phyloP scores from a whole-genome alignment of 805 yeast species.

The Candida nitratophila region DNA sequence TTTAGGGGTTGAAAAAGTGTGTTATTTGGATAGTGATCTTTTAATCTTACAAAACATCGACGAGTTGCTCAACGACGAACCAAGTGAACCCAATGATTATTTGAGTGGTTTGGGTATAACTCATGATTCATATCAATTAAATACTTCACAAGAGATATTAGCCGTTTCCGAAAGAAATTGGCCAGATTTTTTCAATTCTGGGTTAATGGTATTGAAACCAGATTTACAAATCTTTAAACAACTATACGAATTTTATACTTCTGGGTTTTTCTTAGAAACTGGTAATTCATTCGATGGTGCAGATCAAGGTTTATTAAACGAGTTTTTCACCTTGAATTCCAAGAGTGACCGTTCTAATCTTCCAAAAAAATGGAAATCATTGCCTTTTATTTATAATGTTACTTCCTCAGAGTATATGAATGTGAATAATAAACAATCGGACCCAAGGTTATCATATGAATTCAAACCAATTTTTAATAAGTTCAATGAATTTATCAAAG shows the following conservation, averaged over 20 bases:
- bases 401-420: conserved; percentile 30
- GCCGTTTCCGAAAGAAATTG: conserved; percentile 85
- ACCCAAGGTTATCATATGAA: conserved; percentile 25
- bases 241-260: conserved; percentile 27
- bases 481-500: conserved; percentile 31
- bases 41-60: conserved; percentile 36
- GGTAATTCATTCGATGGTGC: conserved; percentile 70
- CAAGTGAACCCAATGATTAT: not conserved
- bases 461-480: conserved; percentile 26
- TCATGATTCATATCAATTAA: not conserved
- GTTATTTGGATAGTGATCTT: conserved; percentile 59
- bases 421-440: no score
- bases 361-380: conserved; percentile 45
- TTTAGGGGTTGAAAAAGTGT: conserved; percentile 33
- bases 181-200: conserved; percentile 87
- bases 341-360: conserved; percentile 1
- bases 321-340: conserved; percentile 41
- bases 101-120: not conserved
- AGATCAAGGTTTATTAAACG: conserved; percentile 85
- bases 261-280: conserved; percentile 7
- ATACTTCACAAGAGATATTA: conserved; percentile 15
- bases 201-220: conserved; percentile 61
- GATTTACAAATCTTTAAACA: conserved; percentile 31
- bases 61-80: conserved; percentile 11
- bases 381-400: conserved; percentile 82